Evolutionary conservation across 257 asterid species (phyloP), one percentile per base, ranked within the genome.

Genomic region (Plantago elongata): DNA sequence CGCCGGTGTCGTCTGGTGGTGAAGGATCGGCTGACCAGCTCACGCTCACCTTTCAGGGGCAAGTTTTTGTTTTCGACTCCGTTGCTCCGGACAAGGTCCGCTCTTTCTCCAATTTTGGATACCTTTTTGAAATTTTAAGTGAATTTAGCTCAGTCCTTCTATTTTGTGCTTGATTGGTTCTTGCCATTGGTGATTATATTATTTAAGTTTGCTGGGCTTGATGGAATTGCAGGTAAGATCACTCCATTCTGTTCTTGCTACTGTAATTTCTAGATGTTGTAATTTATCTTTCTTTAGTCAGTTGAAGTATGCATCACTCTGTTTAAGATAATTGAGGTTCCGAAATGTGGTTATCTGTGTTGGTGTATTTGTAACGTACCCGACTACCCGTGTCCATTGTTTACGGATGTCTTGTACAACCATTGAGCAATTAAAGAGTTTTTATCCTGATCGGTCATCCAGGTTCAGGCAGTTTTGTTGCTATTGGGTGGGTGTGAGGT

Each of bases 31-130:
- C 95, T 57, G 95, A 93, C 80, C 99, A 89, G 87, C 97, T 89
- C 34, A 87, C 95, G 70, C 83, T 93, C 59, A 87, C 99, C 66
- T 93, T 93, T 75, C 99, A 85, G 83, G 99, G 96, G 8, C 94
- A 93, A 72, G 95, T 93, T 63, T 93, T 77, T 49, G 99, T 89
- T 49, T 93, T 87, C 75, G 97, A 87, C 81, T 77, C 95, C 3
- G 97, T 89, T 74, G 82, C 95, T 13, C 96, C 94, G 18, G 99
- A 89, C 61, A 93, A 89, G 96, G 99, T 85, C 46, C 9, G 8
- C 40, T 34, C 40, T 43, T 43, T 30, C 37, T 14, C 15, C 29
- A 29, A 30, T 37, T 54, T 34, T 13, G 51, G 34, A 50, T 75
- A 60, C 51, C 55, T 51, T 60, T 54, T 34, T 42, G 4, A 7